Evolutionary conservation across 768 basidiomycete species (phyloP).

Genomic region (Cubamyces lactineus): DNA sequence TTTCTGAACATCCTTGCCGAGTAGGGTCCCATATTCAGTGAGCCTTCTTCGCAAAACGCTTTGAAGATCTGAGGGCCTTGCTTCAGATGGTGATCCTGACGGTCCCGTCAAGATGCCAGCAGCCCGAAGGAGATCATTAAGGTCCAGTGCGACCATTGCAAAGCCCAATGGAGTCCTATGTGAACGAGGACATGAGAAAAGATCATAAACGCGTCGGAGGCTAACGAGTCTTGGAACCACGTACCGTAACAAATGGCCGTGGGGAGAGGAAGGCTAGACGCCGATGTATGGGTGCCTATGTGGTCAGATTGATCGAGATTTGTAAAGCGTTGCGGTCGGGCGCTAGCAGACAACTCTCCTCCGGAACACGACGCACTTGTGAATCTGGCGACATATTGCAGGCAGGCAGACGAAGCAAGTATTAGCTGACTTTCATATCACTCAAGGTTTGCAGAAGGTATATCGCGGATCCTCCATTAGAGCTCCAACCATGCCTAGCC

Average conservation of each 20-base stretch:
- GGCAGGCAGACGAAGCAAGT: no score
- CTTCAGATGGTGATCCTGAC: constrained; percentile 18
- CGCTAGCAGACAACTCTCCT: no score
- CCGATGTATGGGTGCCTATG: not conserved
- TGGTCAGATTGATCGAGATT: not conserved
- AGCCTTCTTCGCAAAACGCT: constrained; percentile 29
- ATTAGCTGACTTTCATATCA: no score
- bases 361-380: no score
- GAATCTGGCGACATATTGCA: no score
- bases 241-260: no score
- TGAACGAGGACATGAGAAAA: not conserved
- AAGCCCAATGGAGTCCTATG: not conserved
- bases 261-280: not conserved
- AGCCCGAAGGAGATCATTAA: constrained; percentile 17
- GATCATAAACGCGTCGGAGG: no score
- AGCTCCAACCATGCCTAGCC: not conserved
- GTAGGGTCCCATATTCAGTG: constrained; percentile 18
- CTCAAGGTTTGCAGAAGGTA: no score
- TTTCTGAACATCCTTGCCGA: not conserved
- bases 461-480: no score
- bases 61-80: constrained; percentile 22
- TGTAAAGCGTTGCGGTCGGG: not conserved
- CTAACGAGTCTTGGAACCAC: no score
- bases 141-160: not conserved
- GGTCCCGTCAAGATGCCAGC: constrained; percentile 26